A percentile compares a stretch with the other conserved stretches of the same genome.
Evolutionary conservation across 805 yeast species (phyloP).

Genomic region (Starmerella potacharoeniae): DNA sequence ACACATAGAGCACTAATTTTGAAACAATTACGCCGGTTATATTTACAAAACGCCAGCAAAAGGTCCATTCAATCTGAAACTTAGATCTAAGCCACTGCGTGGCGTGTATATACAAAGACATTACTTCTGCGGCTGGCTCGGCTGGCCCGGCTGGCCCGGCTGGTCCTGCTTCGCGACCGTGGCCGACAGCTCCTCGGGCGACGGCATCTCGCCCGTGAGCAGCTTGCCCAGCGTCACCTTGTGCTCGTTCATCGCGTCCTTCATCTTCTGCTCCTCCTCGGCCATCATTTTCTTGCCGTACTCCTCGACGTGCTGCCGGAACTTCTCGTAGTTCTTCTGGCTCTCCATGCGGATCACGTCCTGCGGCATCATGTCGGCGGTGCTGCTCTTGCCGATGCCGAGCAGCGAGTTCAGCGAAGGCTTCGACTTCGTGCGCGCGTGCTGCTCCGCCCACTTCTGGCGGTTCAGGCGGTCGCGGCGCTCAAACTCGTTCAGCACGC

Average conservation of each 20-base stretch:
- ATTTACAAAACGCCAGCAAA: too few species aligned
- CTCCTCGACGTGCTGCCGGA: slow-evolving; percentile 73
- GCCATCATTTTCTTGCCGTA: slow-evolving; percentile 50
- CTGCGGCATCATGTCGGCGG: slow-evolving; percentile 62
- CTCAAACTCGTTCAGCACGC: slow-evolving; percentile 65
- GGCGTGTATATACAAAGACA: neutral
- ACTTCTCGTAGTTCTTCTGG: slow-evolving; percentile 72
- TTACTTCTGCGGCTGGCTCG: neutral
- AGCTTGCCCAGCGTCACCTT: slow-evolving; percentile 74
- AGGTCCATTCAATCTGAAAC: neutral
- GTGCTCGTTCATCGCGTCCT: slow-evolving; percentile 73
- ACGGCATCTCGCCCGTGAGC: slow-evolving; percentile 52
- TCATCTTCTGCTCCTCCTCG: slow-evolving; percentile 38
- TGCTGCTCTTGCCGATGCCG: slow-evolving; percentile 41
- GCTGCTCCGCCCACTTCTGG: slow-evolving; percentile 35
- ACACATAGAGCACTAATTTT: too few species aligned
- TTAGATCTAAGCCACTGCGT: neutral
- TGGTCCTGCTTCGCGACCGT: slow-evolving; percentile 16
- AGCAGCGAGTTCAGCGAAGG: slow-evolving; percentile 44
- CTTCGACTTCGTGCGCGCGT: slow-evolving; percentile 19
- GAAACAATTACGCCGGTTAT: too few species aligned
- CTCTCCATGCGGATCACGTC: slow-evolving; percentile 87
- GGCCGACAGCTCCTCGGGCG: slow-evolving; percentile 29
- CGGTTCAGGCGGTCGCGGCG: slow-evolving; percentile 68
- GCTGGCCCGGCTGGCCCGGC: slow-evolving; percentile 1